These are phyloP conservation scores for Hypoxylon rubiginosum DNA, from an alignment of 2,329 filamentous ascomycete genomes.

Conservation along the genomic window DNA sequence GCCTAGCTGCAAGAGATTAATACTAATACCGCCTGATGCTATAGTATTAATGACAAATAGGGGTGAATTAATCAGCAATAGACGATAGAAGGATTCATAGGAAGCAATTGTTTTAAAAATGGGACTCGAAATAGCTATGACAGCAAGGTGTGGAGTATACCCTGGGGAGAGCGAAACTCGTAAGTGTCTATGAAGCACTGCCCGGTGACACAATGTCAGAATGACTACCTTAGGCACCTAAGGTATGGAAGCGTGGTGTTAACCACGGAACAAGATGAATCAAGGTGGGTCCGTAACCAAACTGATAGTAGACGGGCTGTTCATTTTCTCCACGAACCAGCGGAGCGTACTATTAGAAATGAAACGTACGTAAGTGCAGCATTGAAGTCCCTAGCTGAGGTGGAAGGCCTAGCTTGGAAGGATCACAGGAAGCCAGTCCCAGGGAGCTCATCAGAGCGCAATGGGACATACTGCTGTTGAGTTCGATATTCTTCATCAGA, in stretches of 20 bases:
- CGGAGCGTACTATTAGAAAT: constrained; percentile 7
- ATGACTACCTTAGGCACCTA: neutral
- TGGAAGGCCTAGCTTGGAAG: constrained; percentile 11
- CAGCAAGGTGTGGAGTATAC: constrained; percentile 1
- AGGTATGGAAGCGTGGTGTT: neutral
- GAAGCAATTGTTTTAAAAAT: neutral
- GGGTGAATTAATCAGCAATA: constrained; percentile 24
- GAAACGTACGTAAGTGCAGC: constrained; percentile 8
- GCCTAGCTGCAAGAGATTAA: constrained; percentile 4
- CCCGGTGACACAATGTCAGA: neutral
- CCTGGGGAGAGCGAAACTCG: constrained; percentile 2
- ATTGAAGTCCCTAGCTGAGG: neutral
- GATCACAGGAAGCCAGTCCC: constrained; percentile 6
- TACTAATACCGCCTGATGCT: neutral
- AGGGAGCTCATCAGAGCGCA: constrained; percentile 9
- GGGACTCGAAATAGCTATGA: neutral
- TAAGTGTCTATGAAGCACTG: constrained; percentile 4
- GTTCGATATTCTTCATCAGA: constrained; percentile 6
- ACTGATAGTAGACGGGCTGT: neutral
- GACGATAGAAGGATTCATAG: constrained; percentile 8
- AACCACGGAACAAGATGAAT: constrained; percentile 8
- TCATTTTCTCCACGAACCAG: constrained; percentile 1
- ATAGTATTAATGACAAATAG: constrained; percentile 33
- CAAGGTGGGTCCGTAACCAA: neutral
- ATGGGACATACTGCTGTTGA: constrained; percentile 26